Percentiles rank a stretch among this genome's conserved stretches.
These are phyloP conservation scores for Rhizophagus sp. DNA, from an alignment of 192 early-diverging fungal genomes.

Conservation along the genomic window DNA sequence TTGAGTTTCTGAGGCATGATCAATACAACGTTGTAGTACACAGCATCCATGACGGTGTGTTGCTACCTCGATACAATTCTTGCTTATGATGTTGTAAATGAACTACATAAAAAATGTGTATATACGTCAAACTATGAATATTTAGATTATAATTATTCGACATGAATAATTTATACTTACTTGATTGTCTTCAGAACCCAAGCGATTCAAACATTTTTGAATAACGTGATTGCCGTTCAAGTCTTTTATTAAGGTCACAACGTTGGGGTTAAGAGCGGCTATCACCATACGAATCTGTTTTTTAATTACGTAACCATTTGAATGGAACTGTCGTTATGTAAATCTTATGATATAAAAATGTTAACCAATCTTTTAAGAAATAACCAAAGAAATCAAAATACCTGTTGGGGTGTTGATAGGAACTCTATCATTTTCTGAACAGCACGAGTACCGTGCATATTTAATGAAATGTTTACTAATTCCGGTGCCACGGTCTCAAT, in stretches of 20 bases:
- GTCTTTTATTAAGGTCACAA: conserved; percentile 85
- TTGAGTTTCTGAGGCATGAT: conserved; percentile 72
- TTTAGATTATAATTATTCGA: background rate
- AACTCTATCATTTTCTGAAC: conserved; percentile 91
- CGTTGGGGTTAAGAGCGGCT: conserved; percentile 64
- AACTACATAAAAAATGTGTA: conserved; percentile 49
- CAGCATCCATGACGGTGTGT: conserved; percentile 92
- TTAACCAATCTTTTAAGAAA: background rate
- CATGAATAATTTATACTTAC: background rate
- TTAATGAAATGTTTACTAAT: conserved; percentile 77
- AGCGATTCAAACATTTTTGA: conserved; percentile 83
- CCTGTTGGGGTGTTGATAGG: conserved; percentile 61
- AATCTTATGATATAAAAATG: conserved; percentile 14
- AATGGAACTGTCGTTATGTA: background rate
- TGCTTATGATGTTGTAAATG: conserved; percentile 80
- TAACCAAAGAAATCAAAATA: conserved; percentile 19
- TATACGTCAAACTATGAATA: no score
- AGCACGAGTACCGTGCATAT: conserved; percentile 93
- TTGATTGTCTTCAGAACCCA: conserved; percentile 73
- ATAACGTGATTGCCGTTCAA: conserved; percentile 92
- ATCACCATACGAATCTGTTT: conserved; percentile 67
- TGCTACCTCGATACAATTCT: conserved; percentile 79
- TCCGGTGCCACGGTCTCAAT: conserved; percentile 72
- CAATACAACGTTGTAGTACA: conserved; percentile 88
- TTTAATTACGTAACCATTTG: background rate